These are phyloP conservation scores for Neonectria punicea DNA, from an alignment of 2,329 filamentous ascomycete species.

Conservation along the genomic window DNA sequence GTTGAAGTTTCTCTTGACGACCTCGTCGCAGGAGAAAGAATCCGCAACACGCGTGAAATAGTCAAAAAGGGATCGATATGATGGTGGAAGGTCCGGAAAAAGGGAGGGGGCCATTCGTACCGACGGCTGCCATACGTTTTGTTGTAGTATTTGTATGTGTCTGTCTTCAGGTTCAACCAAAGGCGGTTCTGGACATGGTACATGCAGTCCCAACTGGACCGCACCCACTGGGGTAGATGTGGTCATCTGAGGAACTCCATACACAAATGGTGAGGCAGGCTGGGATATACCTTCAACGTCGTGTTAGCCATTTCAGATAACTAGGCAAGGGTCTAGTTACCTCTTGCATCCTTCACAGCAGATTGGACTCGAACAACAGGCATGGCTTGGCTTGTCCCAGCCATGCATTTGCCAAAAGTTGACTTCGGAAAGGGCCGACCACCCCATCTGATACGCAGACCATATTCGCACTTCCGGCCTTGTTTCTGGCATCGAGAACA, in stretches of 20 bases:
- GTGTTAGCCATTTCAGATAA: background rate
- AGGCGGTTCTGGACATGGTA: too few relatives aligned
- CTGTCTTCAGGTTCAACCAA: background rate
- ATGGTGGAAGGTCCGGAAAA: background rate
- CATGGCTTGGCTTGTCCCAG: background rate
- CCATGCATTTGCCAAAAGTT: conserved; percentile 9
- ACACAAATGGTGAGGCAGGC: conserved; percentile 2
- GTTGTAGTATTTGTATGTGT: background rate
- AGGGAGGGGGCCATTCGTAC: background rate
- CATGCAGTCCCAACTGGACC: background rate
- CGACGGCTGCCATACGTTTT: background rate
- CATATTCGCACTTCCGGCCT: background rate
- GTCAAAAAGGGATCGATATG: background rate
- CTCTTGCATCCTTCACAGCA: background rate
- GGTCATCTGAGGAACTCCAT: background rate
- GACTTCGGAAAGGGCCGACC: conserved; percentile 12
- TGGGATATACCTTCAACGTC: background rate
- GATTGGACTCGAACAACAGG: background rate
- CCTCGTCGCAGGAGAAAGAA: conserved; percentile 9
- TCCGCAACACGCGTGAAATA: conserved; percentile 6
- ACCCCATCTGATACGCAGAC: conserved; percentile 6
- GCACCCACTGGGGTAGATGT: background rate
- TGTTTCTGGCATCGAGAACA: conserved; percentile 1
- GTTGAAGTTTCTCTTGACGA: conserved; percentile 5
- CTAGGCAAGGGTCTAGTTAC: background rate